Evolutionary conservation across 2,329 filamentous ascomycete species (phyloP).

Genomic region (Alternaria arbusti): DNA sequence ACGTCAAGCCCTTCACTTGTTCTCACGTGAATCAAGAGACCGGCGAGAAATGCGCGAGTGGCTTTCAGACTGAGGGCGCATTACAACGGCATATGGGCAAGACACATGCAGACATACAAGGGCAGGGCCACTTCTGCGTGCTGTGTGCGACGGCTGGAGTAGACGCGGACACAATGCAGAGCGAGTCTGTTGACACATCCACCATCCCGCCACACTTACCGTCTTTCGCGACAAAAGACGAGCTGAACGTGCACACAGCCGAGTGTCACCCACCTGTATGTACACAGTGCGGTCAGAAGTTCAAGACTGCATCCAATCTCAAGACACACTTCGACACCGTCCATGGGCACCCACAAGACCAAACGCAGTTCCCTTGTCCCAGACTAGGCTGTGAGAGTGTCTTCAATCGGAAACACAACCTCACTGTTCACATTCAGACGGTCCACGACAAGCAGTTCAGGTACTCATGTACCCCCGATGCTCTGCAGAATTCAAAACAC

Average conservation of each 20-base stretch:
- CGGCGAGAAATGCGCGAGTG: constrained; percentile 65
- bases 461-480: constrained; percentile 78
- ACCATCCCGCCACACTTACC: constrained; percentile 15
- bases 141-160: constrained; percentile 63
- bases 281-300: constrained; percentile 73
- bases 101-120: constrained; percentile 67
- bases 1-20: constrained; percentile 75
- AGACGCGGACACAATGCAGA: constrained; percentile 38
- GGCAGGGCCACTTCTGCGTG: constrained; percentile 72
- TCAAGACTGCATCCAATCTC: constrained; percentile 61
- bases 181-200: not conserved
- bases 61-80: constrained; percentile 75
- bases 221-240: constrained; percentile 71
- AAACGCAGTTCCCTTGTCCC: constrained; percentile 68
- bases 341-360: constrained; percentile 57
- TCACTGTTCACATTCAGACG: constrained; percentile 78
- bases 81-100: constrained; percentile 74
- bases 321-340: constrained; percentile 75
- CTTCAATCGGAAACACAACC: constrained; percentile 84
- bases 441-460: constrained; percentile 75
- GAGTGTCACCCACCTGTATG: constrained; percentile 76
- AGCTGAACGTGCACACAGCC: constrained; percentile 76
- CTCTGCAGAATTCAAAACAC: constrained; percentile 63
- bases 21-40: constrained; percentile 61
- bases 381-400: constrained; percentile 72